Base-by-base conservation (phyloP, 148 eudicot species). In the Chenopodium berlandieri region DNA sequence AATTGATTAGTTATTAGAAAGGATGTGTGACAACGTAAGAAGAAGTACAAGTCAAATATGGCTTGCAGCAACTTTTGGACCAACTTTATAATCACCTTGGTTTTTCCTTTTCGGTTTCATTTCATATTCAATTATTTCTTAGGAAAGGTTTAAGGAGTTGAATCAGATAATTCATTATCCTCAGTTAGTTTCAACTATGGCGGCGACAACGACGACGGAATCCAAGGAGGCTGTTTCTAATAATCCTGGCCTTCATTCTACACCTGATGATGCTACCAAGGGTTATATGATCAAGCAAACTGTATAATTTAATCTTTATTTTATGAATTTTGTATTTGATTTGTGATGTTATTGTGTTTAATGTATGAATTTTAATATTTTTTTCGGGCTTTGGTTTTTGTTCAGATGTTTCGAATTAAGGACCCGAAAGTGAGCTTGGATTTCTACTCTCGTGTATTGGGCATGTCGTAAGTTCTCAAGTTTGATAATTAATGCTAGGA, bases 361-460 rank as follows among this genome's bases (percentile, higher is more conserved):
- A 27, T 27, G 0, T 27, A 27, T 27, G 19, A 54, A 2, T 74
- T 58, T 31, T 77, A 6, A 6, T 6, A 7, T 9, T 47, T 47
- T 47, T 47, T 47, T 47, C 1, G 50, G 52, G 75, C 1, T 79
- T 87, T 83, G 27, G 27, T 91, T 32, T 32, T 1, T 32, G 2
- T 32, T 32, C 34, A 95, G 98, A 95, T 93, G 97, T 90, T 86
- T 86, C 92, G 97, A 48, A 90, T 95, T 80, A 95, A 95, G 89
- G 98, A 95, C 75, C 98, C 98, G 0, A 93, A 93, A 91, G 89
- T 86, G 80, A 95, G 97, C 81, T 87, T 95, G 81, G 96, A 93
- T 58, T 95, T 93, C 86, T 95, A 95, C 82, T 91, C 98, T 78
- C 89, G 94, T 31, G 88, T 95, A 25, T 78, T 93, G 86, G 98